Evolutionary conservation across 2,329 filamentous ascomycete genomes (phyloP).

Genomic region (Lithohypha guttulata): DNA sequence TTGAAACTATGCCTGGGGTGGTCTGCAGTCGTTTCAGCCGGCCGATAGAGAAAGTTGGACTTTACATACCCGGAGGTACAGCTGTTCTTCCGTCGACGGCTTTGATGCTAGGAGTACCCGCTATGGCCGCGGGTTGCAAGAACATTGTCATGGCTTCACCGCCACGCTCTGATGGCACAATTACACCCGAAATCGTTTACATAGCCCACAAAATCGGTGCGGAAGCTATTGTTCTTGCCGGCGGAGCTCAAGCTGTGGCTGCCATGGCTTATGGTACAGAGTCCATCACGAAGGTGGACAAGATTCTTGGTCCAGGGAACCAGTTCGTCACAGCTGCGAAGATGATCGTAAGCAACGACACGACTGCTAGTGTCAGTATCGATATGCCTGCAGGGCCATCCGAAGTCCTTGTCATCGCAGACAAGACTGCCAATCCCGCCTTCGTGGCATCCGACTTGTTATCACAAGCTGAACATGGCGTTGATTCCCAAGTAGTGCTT

Average conservation of each 20-base stretch:
- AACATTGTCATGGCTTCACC: conserved; percentile 91
- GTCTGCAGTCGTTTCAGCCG: conserved; percentile 86
- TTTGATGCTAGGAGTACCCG: conserved; percentile 94
- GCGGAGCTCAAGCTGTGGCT: conserved; percentile 88
- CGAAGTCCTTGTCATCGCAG: conserved; percentile 91
- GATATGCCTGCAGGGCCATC: conserved; percentile 98
- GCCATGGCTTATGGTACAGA: conserved; percentile 97
- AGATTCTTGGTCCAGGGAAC: conserved; percentile 94
- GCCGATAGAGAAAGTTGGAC: conserved; percentile 87
- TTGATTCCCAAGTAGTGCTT: conserved; percentile 88
- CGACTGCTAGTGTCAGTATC: conserved; percentile 86
- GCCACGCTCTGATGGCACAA: conserved; percentile 74
- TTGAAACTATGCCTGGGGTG: conserved; percentile 97
- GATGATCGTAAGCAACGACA: conserved; percentile 97
- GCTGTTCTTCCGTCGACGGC: conserved; percentile 95
- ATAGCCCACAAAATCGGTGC: conserved; percentile 94
- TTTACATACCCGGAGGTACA: conserved; percentile 92
- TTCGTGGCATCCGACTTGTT: conserved; percentile 93
- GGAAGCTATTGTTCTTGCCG: conserved; percentile 88
- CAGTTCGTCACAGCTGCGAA: conserved; percentile 98
- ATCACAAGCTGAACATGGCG: conserved; percentile 91
- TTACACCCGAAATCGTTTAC: conserved; percentile 96
- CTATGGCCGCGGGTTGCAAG: conserved; percentile 93
- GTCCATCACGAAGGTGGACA: conserved; percentile 91
- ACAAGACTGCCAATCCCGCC: conserved; percentile 75